Base-by-base conservation (phyloP, 1,284 basidiomycete species). In the Cryptococcus wingfieldii region DNA sequence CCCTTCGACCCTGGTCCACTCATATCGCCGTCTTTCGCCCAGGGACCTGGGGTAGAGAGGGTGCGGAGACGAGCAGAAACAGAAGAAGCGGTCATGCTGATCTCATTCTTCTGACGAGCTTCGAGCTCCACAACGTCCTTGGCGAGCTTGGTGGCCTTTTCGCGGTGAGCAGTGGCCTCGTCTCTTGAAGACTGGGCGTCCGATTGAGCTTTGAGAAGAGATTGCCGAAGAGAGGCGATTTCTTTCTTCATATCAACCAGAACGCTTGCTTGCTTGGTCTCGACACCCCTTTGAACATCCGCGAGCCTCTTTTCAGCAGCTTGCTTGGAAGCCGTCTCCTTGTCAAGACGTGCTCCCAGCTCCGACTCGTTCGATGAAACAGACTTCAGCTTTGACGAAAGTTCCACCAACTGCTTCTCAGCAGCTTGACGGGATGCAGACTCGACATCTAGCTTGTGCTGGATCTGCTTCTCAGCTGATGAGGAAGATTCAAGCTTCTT, bases 1-100 rank as follows among this genome's bases (percentile, higher is more conserved):
- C 55, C 51, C 25, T 56, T 41, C 10, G 45, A 5, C 16, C 39
- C 46, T 4, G 56, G 43, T 5, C 31, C 47, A 12, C 42, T 43
- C 51, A 57, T 57, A 12, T 50, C 56, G 27, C 39, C 53, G 31
- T 53, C 47, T 9, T 38, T 49, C 8, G 28, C 43, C 31, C 56
- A 52, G n/a, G 55, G 55, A n/a, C 44, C 53, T 18, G 56, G 59
- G 12, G 59, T 56, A 6, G 59, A 57, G 25, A 50, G 52, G 13
- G 48, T 50, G 38, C 54, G 59, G 10, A 51, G 45, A n/a, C 59
- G 47, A 39, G 52, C 23, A 13, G 51, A 54, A 2, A 50, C 48
- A 18, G 47, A 50, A 14, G 59, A 51, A 38, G 59, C 47, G 10
- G 59, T 38, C 23, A 54, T 46, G 38, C 41, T 52, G 27, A 42